A percentile compares a stretch with the other conserved stretches of the same genome.
Evolutionary conservation across 2,329 filamentous ascomycete species (phyloP).

Genomic region (Apiospora marii): DNA sequence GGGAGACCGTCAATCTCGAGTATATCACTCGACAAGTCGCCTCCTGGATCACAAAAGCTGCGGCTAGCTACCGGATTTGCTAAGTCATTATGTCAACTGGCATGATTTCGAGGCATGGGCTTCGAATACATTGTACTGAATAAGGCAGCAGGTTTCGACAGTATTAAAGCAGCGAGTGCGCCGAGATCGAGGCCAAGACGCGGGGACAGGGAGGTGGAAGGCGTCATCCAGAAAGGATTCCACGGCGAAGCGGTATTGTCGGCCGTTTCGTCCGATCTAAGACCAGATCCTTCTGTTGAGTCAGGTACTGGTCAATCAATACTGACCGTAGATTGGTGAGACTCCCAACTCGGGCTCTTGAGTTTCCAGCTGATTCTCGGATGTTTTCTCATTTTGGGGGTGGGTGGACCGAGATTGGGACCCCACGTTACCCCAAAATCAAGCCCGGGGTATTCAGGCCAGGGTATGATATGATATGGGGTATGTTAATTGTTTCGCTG

Average conservation of each 20-base stretch:
- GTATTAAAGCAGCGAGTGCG: slow-evolving; percentile 10
- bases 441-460: not conserved
- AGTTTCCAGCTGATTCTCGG: not conserved
- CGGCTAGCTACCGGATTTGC: not conserved
- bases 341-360: not conserved
- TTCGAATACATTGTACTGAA: not conserved
- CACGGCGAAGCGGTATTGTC: not conserved
- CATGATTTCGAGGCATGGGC: not conserved
- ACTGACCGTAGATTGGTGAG: slow-evolving; percentile 5
- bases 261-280: slow-evolving; percentile 12
- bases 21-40: not conserved
- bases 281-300: not conserved
- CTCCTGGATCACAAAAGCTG: not conserved
- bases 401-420: slow-evolving; percentile 5
- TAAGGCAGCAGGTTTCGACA: not conserved
- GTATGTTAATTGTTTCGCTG: not conserved
- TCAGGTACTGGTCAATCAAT: slow-evolving; percentile 10
- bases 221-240: not conserved
- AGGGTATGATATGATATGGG: not conserved
- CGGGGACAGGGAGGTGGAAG: not conserved
- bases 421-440: slow-evolving; percentile 16
- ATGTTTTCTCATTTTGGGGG: not conserved
- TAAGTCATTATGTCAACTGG: not conserved
- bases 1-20: slow-evolving; percentile 10
- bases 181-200: not conserved